A percentile compares a stretch with the other conserved stretches of the same genome.
Conservation (phyloP, 129 eudicot genomes). For the Dittrichia graveolens region DNA sequence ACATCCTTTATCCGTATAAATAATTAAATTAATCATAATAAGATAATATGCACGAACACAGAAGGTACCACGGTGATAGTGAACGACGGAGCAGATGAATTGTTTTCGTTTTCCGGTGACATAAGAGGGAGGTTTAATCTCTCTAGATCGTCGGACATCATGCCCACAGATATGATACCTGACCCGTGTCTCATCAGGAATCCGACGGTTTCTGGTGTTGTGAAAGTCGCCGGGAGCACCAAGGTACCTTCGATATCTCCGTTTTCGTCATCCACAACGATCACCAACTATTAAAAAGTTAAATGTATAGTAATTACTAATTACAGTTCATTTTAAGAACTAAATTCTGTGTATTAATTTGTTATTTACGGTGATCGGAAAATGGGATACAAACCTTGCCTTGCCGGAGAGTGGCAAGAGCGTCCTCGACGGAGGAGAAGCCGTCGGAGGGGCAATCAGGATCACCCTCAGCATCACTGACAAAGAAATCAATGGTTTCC, state of each 20-base stretch:
- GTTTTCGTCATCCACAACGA: conserved; percentile 75
- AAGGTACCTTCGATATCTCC: conserved; percentile 73
- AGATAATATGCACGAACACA: background rate
- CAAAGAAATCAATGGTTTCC: conserved; percentile 74
- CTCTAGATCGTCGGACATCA: conserved; percentile 80
- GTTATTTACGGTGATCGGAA: background rate
- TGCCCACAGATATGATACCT: conserved; percentile 87
- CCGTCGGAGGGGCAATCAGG: conserved; percentile 92
- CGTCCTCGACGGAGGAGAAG: conserved; percentile 70
- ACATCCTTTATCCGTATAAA: no score
- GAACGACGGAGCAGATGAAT: conserved; percentile 73
- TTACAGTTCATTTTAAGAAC: background rate
- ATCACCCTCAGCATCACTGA: conserved; percentile 92
- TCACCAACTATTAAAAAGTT: conserved; percentile 56
- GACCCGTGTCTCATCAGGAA: conserved; percentile 80
- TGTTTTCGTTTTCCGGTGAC: conserved; percentile 76
- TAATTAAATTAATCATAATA: background rate
- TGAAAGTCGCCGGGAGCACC: conserved; percentile 67
- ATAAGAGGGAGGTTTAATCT: conserved; percentile 83
- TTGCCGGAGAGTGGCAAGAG: conserved; percentile 54
- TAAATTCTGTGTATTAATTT: background rate
- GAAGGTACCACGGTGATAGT: conserved; percentile 80
- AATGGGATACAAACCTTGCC: conserved; percentile 55
- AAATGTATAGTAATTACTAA: background rate
- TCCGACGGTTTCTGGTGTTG: conserved; percentile 55